Base-by-base conservation (phyloP, 495 filamentous ascomycete species). In the Glonium stellatum region DNA sequence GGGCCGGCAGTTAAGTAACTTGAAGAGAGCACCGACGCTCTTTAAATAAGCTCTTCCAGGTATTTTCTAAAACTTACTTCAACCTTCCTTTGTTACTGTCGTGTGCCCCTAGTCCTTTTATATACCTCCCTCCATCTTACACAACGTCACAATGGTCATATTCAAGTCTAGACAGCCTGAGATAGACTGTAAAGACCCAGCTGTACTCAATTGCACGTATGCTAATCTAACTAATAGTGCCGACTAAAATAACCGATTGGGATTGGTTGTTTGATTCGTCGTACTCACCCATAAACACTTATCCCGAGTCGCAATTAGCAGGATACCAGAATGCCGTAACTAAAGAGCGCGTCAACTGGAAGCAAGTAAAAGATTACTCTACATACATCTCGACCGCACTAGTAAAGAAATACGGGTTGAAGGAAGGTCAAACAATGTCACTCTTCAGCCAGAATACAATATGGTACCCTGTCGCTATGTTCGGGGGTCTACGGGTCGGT, bases 381-480 rank as follows among this genome's bases (percentile, higher is more conserved):
- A 83, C 74, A 0, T 72, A 77, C 61, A 70, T 85, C 27, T 82
- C 81, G 1, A 86, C 81, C 0, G 78, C 79, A 0, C 71, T 87
- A 19, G 77, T 78, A 25, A 75, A 74, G 54, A 68, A 75, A 18
- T 78, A 82, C 70, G 76, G 77, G 1, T 67, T 85, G 18, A 57
- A 71, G 13, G 60, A 68, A 1, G 78, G 79, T 0, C 68, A 85
- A 1, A 78, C 78, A 0, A 76, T 85, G 5, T 73, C 80, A 0
- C 67, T 85, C 1, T 84, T 84, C 65, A 79, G 75, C 60, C 76
- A 73, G 25, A 84, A 84, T 65, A 80, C 76, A 12, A 79, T 85
- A 54, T 83, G 79, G 80, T 84, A 84, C 65, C 82, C 82, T 1
- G 77, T 83, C 12, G 78, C 80, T 13, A 77, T 86, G 75, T 77